These are phyloP conservation scores for Rhodocollybia butyracea DNA, from an alignment of 768 basidiomycete species.

Conservation along the genomic window DNA sequence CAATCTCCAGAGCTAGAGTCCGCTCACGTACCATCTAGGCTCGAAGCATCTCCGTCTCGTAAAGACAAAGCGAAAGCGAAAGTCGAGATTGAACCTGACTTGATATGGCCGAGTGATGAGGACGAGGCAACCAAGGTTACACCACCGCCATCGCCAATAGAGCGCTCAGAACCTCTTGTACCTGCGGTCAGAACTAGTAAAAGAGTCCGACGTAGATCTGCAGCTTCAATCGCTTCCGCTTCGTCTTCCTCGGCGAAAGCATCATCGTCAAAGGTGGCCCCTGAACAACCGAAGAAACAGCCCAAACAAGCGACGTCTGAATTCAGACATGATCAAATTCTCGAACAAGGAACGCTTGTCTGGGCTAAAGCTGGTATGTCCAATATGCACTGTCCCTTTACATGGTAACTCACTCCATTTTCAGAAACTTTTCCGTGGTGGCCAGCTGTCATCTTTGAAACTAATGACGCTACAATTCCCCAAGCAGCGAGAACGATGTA, in stretches of 20 bases:
- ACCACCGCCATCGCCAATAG: neutral
- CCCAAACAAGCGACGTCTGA: slow-evolving; percentile 26
- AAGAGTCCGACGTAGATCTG: neutral
- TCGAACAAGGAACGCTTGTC: slow-evolving; percentile 50
- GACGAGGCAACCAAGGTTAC: slow-evolving; percentile 12
- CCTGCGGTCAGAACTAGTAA: neutral
- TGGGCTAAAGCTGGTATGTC: slow-evolving; percentile 78
- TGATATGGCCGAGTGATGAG: slow-evolving; percentile 45
- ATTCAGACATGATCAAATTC: slow-evolving; percentile 29
- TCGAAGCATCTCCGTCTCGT: no score
- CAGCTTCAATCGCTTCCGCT: neutral
- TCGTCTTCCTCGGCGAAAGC: neutral
- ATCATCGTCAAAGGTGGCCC: neutral
- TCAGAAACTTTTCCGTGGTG: slow-evolving; percentile 84
- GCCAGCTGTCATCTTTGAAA: slow-evolving; percentile 76
- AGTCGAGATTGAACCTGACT: slow-evolving; percentile 34
- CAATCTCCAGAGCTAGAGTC: neutral
- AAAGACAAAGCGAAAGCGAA: slow-evolving; percentile 11
- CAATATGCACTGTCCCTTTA: neutral
- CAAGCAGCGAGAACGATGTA: slow-evolving; percentile 25
- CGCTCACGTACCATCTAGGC: neutral
- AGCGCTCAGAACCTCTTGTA: no score
- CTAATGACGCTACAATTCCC: slow-evolving; percentile 59
- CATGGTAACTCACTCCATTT: slow-evolving; percentile 5
- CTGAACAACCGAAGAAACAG: slow-evolving; percentile 7